Percentiles rank a stretch among this genome's conserved stretches.
Evolutionary conservation across 106 monocot genomes (phyloP).

Genomic region (Alisma plantagoaquatica): DNA sequence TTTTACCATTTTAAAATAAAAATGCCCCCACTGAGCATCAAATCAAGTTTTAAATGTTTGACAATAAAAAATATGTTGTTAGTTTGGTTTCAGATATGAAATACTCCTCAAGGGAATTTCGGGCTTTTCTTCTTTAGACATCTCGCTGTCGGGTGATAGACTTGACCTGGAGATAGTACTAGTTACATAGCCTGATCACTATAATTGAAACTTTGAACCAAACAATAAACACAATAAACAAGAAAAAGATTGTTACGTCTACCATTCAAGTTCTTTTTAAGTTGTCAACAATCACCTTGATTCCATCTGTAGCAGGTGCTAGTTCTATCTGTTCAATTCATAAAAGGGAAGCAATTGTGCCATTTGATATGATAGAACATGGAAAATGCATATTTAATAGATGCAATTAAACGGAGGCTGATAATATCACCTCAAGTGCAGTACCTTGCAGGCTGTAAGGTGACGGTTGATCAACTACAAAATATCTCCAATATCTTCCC

Average conservation of each 20-base stretch:
- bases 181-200: conserved; percentile 1
- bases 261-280: conserved; percentile 60
- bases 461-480: conserved; percentile 53
- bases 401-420: not conserved
- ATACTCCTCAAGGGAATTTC: conserved; percentile 73
- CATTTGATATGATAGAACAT: not conserved
- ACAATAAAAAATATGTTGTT: not conserved
- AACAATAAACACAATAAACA: conserved; percentile 4
- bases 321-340: conserved; percentile 47
- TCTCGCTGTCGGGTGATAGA: conserved; percentile 23
- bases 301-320: conserved; percentile 34
- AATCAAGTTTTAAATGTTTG: not conserved
- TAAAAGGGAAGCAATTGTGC: not conserved
- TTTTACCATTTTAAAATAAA: too few relatives aligned
- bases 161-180: conserved; percentile 29
- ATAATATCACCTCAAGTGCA: not conserved
- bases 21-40: not conserved
- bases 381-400: conserved; percentile 1
- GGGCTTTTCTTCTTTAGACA: conserved; percentile 52
- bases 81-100: conserved; percentile 75
- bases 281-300: conserved; percentile 69
- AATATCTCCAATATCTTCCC: conserved; percentile 47
- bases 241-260: conserved; percentile 27
- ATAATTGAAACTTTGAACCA: too few relatives aligned
- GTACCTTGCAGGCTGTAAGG: conserved; percentile 66